Base-by-base conservation (phyloP, 306 rosid species). In the Crotalaria pallida region DNA sequence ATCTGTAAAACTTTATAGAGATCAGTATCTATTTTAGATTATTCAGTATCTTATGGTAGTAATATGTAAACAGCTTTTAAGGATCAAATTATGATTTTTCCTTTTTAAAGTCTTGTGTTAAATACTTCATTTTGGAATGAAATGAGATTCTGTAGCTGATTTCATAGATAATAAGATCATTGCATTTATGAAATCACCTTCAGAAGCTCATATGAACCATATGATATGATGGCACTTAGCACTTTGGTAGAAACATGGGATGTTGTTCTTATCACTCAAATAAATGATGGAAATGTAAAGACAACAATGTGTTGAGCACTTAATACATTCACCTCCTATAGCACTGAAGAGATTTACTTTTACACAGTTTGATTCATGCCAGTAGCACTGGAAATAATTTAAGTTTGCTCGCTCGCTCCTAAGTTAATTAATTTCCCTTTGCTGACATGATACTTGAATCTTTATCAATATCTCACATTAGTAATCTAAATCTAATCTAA, bases 11-110 rank as follows among this genome's bases (percentile, higher is more conserved):
- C 66, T 71, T 58, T 71, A 58, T 71, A 72, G 67, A 59, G 18
- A 33, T 74, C 60, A 19, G 58, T 61, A 29, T 75, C 72, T 36
- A 47, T 47, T 49, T 76, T 47, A 63, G 56, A 26, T 58, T 64
- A 16, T 48, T 58, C 15, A 19, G 51, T 27, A 7, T 50, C 12
- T 51, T 26, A 6, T 52, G 49, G 51, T 43, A 76, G 76, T 71
- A 29, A 51, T 50, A 66, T 77, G 40, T 59, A 52, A 19, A 74
- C 57, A 69, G 36, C 26, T 34, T 9, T 64, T 55, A 17, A 64
- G 69, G 66, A 73, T 81, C 5, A 49, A 67, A 27, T 12, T 23
- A 19, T 50, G 7, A 12, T 51, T 10, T 10, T 27, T 36, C 7
- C 55, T 40, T 40, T 27, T 11, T 40, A 36, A n/a, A 24, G 9